A percentile compares a stretch with the other conserved stretches of the same genome.
These are phyloP conservation scores for Zostera marina DNA, from an alignment of 116 monocot species.

Conservation along the genomic window DNA sequence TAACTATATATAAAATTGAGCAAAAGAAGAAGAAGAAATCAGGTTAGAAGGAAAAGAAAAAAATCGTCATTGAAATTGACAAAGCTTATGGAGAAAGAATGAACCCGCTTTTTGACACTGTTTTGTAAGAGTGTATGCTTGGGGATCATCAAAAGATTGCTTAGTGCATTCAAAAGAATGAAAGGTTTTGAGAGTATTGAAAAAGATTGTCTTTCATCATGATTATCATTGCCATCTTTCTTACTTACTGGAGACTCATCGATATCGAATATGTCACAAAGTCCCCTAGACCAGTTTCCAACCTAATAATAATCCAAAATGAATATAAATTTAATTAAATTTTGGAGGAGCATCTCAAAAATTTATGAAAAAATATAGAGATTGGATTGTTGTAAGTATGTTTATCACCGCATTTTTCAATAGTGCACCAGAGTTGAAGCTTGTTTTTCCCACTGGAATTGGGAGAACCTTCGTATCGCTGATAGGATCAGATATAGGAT, in stretches of 20 bases:
- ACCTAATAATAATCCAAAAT: slow-evolving; percentile 24
- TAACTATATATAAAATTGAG: slow-evolving; percentile 21
- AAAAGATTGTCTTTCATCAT: slow-evolving; percentile 15
- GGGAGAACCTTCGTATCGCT: slow-evolving; percentile 71
- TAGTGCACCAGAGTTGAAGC: slow-evolving; percentile 78
- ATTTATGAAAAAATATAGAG: background rate
- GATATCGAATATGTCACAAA: slow-evolving; percentile 54
- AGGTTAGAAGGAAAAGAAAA: background rate
- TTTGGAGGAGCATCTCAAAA: background rate
- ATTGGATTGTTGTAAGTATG: background rate
- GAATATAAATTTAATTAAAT: background rate
- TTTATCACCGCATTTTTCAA: slow-evolving; percentile 80
- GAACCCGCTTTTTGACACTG: slow-evolving; percentile 63
- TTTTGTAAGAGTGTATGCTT: slow-evolving; percentile 75
- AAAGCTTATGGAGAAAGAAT: background rate
- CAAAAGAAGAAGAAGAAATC: background rate
- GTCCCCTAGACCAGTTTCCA: slow-evolving; percentile 85
- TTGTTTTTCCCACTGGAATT: slow-evolving; percentile 46
- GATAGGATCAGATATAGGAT: slow-evolving; percentile 84
- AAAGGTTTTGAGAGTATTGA: slow-evolving; percentile 39
- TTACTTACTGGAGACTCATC: slow-evolving; percentile 17
- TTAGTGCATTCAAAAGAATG: slow-evolving; percentile 62
- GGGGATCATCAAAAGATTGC: slow-evolving; percentile 92
- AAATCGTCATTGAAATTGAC: background rate
- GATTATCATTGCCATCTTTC: slow-evolving; percentile 12